Conservation (phyloP, 257 asterid species). For the Petunia secreta region DNA sequence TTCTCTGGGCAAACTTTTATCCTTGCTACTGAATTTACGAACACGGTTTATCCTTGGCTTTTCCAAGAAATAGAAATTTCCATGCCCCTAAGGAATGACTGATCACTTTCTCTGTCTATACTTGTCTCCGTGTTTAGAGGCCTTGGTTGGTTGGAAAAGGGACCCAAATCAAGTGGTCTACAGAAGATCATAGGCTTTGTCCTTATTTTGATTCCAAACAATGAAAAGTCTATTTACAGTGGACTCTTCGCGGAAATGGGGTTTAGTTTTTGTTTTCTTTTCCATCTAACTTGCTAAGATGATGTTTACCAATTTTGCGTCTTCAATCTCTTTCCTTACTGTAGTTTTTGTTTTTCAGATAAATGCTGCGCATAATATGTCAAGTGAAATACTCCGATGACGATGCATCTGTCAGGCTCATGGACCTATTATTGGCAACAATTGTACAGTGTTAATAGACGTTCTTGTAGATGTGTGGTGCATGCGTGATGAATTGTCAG, state of each 20-base stretch:
- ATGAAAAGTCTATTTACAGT: not conserved
- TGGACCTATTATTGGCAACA: not conserved
- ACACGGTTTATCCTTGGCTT: not conserved
- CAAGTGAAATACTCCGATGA: not conserved
- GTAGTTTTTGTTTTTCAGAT: not conserved
- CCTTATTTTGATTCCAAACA: not conserved
- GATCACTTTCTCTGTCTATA: not conserved
- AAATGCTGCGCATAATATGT: not conserved
- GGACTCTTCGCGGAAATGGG: not conserved
- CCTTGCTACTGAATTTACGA: not conserved
- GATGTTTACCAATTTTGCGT: not conserved
- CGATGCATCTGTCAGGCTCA: not conserved
- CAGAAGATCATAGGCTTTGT: not conserved
- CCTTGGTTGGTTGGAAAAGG: not conserved
- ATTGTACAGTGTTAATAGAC: slow-evolving; percentile 8
- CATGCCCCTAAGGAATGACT: not conserved
- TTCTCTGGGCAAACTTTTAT: not conserved
- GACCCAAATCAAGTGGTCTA: not conserved
- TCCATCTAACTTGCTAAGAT: not conserved
- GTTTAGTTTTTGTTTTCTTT: not conserved
- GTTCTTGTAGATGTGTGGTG: not conserved
- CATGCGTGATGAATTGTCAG: slow-evolving; percentile 12
- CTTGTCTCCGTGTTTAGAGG: not conserved
- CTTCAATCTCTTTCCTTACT: not conserved
- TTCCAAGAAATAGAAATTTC: not conserved